Conservation (phyloP, 306 rosid genomes). For the Mucuna pruriens region DNA sequence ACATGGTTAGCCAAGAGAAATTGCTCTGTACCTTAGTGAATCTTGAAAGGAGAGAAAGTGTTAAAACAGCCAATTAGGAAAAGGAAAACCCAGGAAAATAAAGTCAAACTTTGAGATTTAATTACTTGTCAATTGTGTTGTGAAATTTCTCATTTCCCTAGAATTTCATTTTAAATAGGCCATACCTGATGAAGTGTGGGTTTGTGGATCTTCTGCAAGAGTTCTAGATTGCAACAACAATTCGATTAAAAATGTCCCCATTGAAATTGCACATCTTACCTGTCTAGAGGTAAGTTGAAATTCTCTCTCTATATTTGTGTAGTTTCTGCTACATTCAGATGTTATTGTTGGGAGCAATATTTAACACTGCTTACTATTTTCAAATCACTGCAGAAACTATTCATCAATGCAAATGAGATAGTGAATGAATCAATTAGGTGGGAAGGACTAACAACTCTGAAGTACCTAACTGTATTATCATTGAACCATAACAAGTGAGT, state of each 20-base stretch:
- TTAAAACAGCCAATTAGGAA: neutral
- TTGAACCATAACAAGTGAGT: conserved; percentile 85
- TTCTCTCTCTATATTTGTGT: conserved; percentile 29
- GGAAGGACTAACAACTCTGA: conserved; percentile 69
- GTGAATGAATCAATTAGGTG: conserved; percentile 64
- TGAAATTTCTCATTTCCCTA: conserved; percentile 18
- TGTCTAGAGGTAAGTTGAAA: conserved; percentile 58
- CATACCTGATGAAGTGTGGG: conserved; percentile 87
- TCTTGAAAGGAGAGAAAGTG: neutral
- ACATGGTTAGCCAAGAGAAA: neutral
- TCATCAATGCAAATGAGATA: conserved; percentile 63
- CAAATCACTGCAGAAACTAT: conserved; percentile 62
- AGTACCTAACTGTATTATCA: conserved; percentile 64
- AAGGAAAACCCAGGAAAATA: neutral
- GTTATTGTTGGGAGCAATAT: neutral
- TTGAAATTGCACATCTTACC: conserved; percentile 55
- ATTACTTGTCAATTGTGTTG: conserved; percentile 17
- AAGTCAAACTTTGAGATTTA: neutral
- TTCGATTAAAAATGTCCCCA: conserved; percentile 60
- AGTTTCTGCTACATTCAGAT: neutral
- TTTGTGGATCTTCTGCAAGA: conserved; percentile 67
- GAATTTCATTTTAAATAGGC: conserved; percentile 53
- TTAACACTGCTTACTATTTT: conserved; percentile 32
- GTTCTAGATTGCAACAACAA: conserved; percentile 73
- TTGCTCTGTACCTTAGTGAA: neutral